phyloP scores from a whole-genome alignment of 2,329 filamentous ascomycete species.

The Aureobasidium vineae region DNA sequence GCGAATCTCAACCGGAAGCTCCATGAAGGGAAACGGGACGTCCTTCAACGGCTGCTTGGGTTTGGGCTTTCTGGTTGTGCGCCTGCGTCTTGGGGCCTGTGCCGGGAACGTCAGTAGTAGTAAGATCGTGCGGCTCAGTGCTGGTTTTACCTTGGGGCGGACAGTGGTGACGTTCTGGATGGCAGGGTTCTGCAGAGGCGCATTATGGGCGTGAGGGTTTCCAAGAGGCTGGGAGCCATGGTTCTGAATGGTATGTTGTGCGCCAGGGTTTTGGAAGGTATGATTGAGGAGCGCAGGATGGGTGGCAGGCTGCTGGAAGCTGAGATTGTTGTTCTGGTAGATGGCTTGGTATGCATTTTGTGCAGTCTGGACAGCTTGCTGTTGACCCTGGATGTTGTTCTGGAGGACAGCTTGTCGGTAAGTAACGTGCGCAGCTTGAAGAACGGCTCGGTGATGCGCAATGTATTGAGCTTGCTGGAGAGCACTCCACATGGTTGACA shows the following conservation, averaged over 20 bases:
- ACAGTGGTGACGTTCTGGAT: neutral
- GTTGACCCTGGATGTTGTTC: neutral
- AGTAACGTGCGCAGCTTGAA: neutral
- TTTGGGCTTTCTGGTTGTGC: neutral
- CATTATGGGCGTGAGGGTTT: too few relatives aligned
- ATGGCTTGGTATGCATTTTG: neutral
- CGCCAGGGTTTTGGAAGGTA: neutral
- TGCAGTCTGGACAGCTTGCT: neutral
- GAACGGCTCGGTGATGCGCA: neutral
- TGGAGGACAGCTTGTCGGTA: neutral
- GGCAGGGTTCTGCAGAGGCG: neutral
- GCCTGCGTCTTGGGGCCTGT: neutral
- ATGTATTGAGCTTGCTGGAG: neutral
- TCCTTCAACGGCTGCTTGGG: neutral
- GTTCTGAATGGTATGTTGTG: neutral
- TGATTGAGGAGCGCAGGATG: neutral
- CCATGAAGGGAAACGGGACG: neutral
- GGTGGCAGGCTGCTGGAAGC: neutral
- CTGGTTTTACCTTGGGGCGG: neutral
- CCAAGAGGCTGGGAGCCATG: neutral
- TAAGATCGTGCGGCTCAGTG: neutral
- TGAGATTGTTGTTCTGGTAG: too few relatives aligned
- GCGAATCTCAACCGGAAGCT: slow-evolving; percentile 7
- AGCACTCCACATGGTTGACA: neutral
- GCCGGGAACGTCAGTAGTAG: neutral